These are phyloP conservation scores for Pelargonium citronellum DNA, from an alignment of 441 rosid species.

Conservation along the genomic window DNA sequence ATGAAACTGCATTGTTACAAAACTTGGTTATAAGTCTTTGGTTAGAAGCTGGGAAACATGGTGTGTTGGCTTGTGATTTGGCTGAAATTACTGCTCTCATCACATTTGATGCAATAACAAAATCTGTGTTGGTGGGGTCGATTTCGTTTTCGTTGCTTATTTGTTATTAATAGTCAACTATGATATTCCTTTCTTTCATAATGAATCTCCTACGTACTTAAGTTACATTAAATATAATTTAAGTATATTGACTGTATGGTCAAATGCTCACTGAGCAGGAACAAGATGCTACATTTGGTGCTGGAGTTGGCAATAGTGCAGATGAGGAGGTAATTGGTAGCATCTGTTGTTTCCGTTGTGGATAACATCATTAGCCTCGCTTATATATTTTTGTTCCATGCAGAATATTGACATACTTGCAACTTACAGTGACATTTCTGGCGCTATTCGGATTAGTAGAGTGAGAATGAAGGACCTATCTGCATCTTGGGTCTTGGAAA, in stretches of 20 bases:
- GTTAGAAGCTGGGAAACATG: too few species aligned
- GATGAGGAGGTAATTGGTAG: conserved; percentile 37
- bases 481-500: conserved; percentile 77
- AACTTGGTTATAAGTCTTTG: too few species aligned
- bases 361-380: conserved; percentile 13
- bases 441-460: conserved; percentile 46
- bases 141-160: not conserved
- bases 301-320: conserved; percentile 26
- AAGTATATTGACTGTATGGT: conserved; percentile 11
- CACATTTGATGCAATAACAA: not conserved
- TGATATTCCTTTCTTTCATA: not conserved
- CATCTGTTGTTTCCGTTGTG: conserved; percentile 9
- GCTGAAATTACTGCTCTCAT: not conserved
- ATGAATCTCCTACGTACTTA: not conserved
- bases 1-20: too few species aligned
- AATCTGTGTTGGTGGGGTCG: not conserved
- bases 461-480: conserved; percentile 82
- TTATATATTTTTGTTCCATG: conserved; percentile 25
- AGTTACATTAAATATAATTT: not conserved
- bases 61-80: not conserved
- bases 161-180: not conserved
- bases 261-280: conserved; percentile 24
- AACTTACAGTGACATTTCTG: conserved; percentile 68
- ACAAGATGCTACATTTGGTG: conserved; percentile 24
- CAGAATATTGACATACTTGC: conserved; percentile 86